These are phyloP conservation scores for Moringa oleifera DNA, from an alignment of 345 rosid species.

Conservation along the genomic window DNA sequence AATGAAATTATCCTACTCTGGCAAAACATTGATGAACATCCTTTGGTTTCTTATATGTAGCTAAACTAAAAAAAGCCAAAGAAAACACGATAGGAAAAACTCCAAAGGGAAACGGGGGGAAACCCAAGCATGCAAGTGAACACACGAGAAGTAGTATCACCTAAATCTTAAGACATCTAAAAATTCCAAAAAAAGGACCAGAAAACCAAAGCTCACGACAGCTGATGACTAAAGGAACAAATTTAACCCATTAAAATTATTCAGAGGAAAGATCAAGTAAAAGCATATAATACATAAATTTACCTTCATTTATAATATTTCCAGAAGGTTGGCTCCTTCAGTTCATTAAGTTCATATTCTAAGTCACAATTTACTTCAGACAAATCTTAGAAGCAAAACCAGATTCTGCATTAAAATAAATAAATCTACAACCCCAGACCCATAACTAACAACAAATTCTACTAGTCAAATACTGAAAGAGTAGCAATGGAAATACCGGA, in stretches of 20 bases:
- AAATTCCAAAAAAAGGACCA: too few relatives aligned
- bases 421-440: background rate
- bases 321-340: background rate
- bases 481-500: conserved; percentile 51
- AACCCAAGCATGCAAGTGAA: too few relatives aligned
- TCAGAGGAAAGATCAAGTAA: background rate
- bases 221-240: background rate
- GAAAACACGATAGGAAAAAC: too few relatives aligned
- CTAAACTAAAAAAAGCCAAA: too few relatives aligned
- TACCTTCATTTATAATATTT: too few relatives aligned
- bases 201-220: too few relatives aligned
- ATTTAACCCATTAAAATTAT: too few relatives aligned
- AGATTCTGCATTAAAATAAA: too few relatives aligned
- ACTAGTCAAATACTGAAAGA: background rate
- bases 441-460: background rate
- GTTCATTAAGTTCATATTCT: background rate
- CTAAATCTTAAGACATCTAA: too few relatives aligned
- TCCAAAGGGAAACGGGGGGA: background rate
- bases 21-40: background rate
- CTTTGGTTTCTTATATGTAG: too few relatives aligned
- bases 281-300: background rate
- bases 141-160: too few relatives aligned
- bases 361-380: background rate
- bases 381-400: background rate
- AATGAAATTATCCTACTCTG: background rate